phyloP scores from a whole-genome alignment of 139 green algal species.

The Tetratostichococcus sp. region DNA sequence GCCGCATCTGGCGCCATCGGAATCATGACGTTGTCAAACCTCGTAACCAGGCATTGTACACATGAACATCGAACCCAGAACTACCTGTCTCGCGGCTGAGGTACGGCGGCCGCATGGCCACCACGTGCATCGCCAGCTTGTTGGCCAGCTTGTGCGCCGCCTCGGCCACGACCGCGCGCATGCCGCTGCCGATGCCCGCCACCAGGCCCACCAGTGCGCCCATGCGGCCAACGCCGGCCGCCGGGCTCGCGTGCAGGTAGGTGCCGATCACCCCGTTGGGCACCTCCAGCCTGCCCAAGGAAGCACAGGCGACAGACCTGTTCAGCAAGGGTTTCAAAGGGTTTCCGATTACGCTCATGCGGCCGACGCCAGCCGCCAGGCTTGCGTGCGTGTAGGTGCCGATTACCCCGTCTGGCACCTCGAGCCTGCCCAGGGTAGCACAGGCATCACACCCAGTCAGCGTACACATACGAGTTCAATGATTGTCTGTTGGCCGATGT shows the following conservation, averaged over 20 bases:
- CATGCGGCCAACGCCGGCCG: conserved; percentile 53
- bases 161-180: conserved; percentile 1
- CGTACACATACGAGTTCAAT: no score
- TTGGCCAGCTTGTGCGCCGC: conserved; percentile 17
- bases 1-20: neutral
- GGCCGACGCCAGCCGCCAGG: neutral
- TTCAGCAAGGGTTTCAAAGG: no score
- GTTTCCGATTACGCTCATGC: no score
- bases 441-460: no score
- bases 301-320: no score
- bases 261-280: conserved; percentile 34
- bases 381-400: neutral
- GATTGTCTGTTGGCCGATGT: no score
- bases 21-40: no score
- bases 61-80: no score
- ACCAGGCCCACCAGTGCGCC: conserved; percentile 33
- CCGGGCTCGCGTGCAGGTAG: conserved; percentile 60
- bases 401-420: no score
- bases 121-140: conserved; percentile 64
- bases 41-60: no score
- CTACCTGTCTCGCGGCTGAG: conserved; percentile 26
- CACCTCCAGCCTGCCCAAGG: conserved; percentile 8
- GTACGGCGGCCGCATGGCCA: conserved; percentile 58
- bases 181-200: conserved; percentile 1
- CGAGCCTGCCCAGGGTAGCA: no score